Percentiles rank a stretch among this genome's conserved stretches.
These are phyloP conservation scores for Gossypium thurberi DNA, from an alignment of 345 rosid genomes.

Conservation along the genomic window DNA sequence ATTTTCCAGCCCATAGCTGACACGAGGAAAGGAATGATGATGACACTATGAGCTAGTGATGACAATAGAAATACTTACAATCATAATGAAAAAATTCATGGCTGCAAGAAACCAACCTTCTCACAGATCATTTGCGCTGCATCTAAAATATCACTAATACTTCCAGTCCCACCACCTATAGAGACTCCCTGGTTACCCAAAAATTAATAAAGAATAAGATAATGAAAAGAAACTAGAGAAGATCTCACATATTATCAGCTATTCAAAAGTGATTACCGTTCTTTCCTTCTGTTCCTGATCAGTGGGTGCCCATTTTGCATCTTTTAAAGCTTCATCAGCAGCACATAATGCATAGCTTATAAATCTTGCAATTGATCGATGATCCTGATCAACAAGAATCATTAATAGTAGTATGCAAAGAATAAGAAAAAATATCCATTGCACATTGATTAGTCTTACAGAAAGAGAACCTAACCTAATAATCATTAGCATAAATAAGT, in stretches of 20 bases:
- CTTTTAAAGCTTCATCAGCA: conserved; percentile 80
- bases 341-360: conserved; percentile 92
- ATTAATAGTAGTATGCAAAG: not conserved
- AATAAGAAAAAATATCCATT: not conserved
- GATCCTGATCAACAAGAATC: conserved; percentile 36
- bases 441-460: not conserved
- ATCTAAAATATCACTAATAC: conserved; percentile 73
- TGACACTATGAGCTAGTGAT: not conserved
- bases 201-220: conserved; percentile 8
- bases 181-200: conserved; percentile 76
- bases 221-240: conserved; percentile 10
- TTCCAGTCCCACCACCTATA: conserved; percentile 92
- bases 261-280: conserved; percentile 44
- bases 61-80: not conserved
- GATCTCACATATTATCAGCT: not conserved
- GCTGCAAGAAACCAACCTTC: conserved; percentile 44
- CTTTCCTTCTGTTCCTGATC: conserved; percentile 65
- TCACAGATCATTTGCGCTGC: conserved; percentile 87
- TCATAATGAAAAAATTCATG: conserved; percentile 1
- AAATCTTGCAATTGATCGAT: conserved; percentile 66
- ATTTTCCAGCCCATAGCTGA: conserved; percentile 2
- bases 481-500: not conserved
- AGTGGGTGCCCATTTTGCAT: conserved; percentile 75
- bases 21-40: not conserved
- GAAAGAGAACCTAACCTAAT: not conserved